A percentile compares a stretch with the other conserved stretches of the same genome.
phyloP scores from a whole-genome alignment of 129 eudicot genomes.

The Glebionis coronaria region DNA sequence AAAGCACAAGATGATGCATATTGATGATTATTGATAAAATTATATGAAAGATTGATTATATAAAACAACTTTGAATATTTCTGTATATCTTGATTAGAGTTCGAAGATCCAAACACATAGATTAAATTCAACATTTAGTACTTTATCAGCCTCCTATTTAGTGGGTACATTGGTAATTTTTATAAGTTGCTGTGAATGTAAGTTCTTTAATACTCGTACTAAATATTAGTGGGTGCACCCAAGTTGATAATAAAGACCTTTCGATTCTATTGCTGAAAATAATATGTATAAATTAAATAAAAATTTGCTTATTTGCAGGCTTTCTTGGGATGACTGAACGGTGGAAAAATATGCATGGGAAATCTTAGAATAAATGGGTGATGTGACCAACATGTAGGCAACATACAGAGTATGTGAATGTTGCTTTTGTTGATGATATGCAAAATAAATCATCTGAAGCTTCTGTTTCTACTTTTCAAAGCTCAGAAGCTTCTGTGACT shows the following conservation, averaged over 20 bases:
- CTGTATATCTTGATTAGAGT: too few relatives aligned
- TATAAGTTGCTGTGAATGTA: conserved; percentile 19
- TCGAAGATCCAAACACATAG: too few relatives aligned
- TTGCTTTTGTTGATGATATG: conserved; percentile 83
- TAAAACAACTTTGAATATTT: too few relatives aligned
- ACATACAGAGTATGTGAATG: conserved; percentile 54
- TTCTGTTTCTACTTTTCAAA: conserved; percentile 27
- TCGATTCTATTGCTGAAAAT: neutral
- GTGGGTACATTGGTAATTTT: too few relatives aligned
- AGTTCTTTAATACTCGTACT: too few relatives aligned
- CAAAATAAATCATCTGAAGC: conserved; percentile 24
- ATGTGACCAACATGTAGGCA: conserved; percentile 96
- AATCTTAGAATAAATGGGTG: conserved; percentile 53
- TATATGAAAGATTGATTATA: too few relatives aligned
- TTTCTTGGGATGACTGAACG: conserved; percentile 68
- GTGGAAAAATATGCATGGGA: conserved; percentile 32
- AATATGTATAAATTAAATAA: conserved; percentile 5
- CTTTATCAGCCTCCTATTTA: too few relatives aligned
- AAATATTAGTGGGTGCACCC: neutral
- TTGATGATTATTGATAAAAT: too few relatives aligned
- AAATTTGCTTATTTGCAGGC: conserved; percentile 48
- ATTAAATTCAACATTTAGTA: too few relatives aligned
- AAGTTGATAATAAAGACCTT: neutral
- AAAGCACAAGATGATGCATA: too few relatives aligned
- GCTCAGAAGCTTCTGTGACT: conserved; percentile 52